Evolutionary conservation across 495 filamentous ascomycete species (phyloP).

Genomic region (Hyaloscypha variabilis): DNA sequence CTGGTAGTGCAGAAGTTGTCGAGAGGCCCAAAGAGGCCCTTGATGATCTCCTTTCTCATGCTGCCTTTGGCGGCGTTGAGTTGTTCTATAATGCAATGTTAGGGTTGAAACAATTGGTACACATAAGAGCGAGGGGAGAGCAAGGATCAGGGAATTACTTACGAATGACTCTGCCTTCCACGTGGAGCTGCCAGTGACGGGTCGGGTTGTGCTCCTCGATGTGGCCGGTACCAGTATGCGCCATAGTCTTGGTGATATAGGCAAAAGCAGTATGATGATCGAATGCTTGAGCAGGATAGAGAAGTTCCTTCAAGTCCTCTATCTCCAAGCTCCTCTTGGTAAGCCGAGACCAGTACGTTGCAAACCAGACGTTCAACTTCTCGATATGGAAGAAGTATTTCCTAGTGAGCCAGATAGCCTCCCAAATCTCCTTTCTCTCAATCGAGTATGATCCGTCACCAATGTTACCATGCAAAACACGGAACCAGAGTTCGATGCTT

Average conservation of each 20-base stretch:
- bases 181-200: neutral
- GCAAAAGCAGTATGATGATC: neutral
- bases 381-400: slow-evolving; percentile 4
- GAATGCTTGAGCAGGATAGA: neutral
- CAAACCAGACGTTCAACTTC: neutral
- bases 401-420: neutral
- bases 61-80: slow-evolving; percentile 16
- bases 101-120: neutral
- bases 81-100: slow-evolving; percentile 1
- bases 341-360: neutral
- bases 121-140: neutral
- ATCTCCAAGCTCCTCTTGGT: neutral
- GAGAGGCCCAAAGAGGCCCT: slow-evolving; percentile 2
- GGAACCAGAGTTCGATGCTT: neutral
- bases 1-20: neutral
- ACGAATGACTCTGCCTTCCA: slow-evolving; percentile 1
- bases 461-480: neutral
- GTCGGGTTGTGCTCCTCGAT: slow-evolving; percentile 1
- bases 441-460: neutral
- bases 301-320: neutral
- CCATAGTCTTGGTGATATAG: neutral
- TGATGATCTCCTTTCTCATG: slow-evolving; percentile 9
- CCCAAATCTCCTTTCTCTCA: neutral
- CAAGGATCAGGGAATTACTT: neutral
- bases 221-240: neutral